Conservation (phyloP, 2,329 filamentous ascomycete genomes). For the Hirsutella thompsonii region DNA sequence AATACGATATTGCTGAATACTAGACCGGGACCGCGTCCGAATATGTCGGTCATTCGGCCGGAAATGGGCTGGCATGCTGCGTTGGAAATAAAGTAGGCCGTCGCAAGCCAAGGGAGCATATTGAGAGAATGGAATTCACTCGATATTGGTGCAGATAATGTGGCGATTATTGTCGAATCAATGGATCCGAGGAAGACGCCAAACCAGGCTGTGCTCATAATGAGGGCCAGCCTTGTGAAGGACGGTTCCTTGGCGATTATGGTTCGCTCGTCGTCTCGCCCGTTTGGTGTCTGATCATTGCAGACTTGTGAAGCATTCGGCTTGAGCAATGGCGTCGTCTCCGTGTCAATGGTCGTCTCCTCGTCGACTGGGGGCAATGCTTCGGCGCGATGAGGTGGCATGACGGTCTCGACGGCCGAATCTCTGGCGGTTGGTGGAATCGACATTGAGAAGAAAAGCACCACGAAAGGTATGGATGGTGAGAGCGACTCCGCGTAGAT, state of each 20-base stretch:
- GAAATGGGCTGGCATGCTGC: constrained; percentile 77
- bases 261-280: constrained; percentile 27
- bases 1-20: constrained; percentile 74
- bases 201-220: constrained; percentile 41
- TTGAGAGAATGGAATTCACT: constrained; percentile 71
- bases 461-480: no score
- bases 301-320: background rate
- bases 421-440: no score
- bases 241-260: constrained; percentile 36
- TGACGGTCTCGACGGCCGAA: background rate
- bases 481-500: no score
- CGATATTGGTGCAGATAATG: constrained; percentile 70
- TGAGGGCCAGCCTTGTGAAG: constrained; percentile 34
- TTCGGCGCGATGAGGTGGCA: background rate
- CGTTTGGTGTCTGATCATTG: background rate
- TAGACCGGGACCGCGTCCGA: constrained; percentile 65
- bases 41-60: constrained; percentile 79
- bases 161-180: constrained; percentile 77
- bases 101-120: constrained; percentile 76
- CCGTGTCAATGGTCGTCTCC: background rate
- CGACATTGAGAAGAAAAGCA: no score
- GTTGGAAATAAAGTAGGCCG: constrained; percentile 79
- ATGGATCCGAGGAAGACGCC: constrained; percentile 52
- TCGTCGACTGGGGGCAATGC: background rate
- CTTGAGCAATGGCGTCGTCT: background rate